These are phyloP conservation scores for Corymbia citriodora DNA, from an alignment of 441 rosid genomes.

Conservation along the genomic window DNA sequence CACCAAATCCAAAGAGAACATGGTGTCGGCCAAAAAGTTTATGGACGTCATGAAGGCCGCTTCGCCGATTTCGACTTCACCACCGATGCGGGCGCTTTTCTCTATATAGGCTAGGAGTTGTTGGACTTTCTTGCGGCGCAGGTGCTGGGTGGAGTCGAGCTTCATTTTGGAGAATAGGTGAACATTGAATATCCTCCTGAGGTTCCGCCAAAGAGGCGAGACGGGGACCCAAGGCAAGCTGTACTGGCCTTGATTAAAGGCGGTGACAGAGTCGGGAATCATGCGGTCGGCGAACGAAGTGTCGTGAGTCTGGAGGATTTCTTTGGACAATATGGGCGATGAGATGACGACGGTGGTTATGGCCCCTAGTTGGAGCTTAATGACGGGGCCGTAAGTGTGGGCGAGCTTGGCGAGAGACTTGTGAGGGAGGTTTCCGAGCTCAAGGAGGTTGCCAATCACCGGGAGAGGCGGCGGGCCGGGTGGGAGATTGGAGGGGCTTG, in stretches of 20 bases:
- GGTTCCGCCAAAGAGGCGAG: neutral
- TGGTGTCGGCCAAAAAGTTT: neutral
- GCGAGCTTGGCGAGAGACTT: neutral
- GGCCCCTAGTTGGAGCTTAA: neutral
- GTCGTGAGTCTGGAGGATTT: neutral
- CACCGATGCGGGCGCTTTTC: neutral
- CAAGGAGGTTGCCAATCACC: neutral
- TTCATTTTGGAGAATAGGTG: neutral
- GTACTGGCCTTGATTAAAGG: neutral
- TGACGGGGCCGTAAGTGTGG: neutral
- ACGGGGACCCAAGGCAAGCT: neutral
- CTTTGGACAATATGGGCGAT: neutral
- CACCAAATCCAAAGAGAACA: neutral
- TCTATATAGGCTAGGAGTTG: neutral
- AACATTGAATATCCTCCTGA: neutral
- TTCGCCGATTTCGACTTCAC: neutral
- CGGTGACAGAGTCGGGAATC: neutral
- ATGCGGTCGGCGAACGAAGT: neutral
- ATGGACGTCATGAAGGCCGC: neutral
- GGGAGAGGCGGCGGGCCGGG: slow-evolving; percentile 4
- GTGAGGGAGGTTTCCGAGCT: neutral
- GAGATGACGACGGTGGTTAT: neutral
- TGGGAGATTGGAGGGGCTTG: neutral
- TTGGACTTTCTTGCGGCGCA: neutral
- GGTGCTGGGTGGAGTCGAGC: neutral